Evolutionary conservation across 2,329 filamentous ascomycete genomes (phyloP).

Genomic region (Cladophialophora bantiana): DNA sequence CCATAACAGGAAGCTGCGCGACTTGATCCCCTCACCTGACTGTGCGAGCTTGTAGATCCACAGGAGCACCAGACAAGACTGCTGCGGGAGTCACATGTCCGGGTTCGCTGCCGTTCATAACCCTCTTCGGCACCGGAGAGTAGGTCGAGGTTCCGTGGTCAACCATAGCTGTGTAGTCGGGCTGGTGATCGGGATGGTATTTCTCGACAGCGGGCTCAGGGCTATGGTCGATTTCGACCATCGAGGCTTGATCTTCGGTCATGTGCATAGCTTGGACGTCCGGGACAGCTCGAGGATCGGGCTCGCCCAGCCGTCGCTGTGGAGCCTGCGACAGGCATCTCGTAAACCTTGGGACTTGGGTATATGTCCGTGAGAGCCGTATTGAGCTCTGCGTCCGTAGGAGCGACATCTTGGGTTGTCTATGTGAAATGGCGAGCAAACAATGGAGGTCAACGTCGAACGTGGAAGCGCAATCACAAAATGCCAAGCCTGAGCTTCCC

Average conservation of each 20-base stretch:
- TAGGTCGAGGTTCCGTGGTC: conserved; percentile 92
- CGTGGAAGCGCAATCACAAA: not conserved
- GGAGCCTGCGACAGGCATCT: conserved; percentile 61
- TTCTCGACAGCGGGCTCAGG: conserved; percentile 58
- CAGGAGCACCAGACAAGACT: conserved; percentile 86
- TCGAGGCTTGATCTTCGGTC: conserved; percentile 49
- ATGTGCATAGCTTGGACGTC: conserved; percentile 50
- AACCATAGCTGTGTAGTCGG: conserved; percentile 79
- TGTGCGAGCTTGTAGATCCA: conserved; percentile 90
- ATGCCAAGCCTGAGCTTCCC: not conserved
- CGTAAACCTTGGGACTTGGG: conserved; percentile 43
- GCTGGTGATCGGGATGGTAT: conserved; percentile 69
- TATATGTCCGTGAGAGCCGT: conserved; percentile 41
- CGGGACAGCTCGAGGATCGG: conserved; percentile 52
- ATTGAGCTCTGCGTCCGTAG: conserved; percentile 60
- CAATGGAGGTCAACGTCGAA: not conserved
- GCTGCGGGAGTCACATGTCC: conserved; percentile 78
- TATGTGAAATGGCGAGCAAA: not conserved
- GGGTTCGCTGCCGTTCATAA: conserved; percentile 91
- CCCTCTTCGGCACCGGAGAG: conserved; percentile 85
- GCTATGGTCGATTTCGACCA: conserved; percentile 49
- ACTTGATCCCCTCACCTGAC: conserved; percentile 73
- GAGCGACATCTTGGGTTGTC: conserved; percentile 65
- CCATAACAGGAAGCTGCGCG: not conserved
- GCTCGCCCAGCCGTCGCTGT: conserved; percentile 43